These are phyloP conservation scores for Verticillium nubilum DNA, from an alignment of 2,329 filamentous ascomycete genomes.

Conservation along the genomic window DNA sequence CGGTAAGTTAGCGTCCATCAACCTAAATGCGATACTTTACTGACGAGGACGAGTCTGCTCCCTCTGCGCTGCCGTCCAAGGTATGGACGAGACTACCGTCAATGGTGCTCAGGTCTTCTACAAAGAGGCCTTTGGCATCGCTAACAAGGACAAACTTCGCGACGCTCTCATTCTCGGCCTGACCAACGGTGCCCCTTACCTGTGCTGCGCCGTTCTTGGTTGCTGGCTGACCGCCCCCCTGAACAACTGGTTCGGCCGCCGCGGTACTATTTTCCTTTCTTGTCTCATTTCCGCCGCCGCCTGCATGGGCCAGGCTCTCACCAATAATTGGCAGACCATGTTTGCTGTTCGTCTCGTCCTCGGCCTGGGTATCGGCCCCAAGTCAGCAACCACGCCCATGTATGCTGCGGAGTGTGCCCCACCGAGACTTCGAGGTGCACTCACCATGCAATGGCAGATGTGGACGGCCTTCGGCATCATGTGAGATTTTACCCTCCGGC, in stretches of 20 bases:
- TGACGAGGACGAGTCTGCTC: conserved; percentile 43
- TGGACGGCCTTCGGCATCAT: conserved; percentile 50
- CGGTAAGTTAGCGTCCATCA: conserved; percentile 24
- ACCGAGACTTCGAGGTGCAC: conserved; percentile 56
- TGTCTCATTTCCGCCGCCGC: conserved; percentile 55
- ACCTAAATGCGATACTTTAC: not conserved
- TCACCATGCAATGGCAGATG: conserved; percentile 70
- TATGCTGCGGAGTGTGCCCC: conserved; percentile 66
- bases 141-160: conserved; percentile 36
- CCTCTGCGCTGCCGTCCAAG: conserved; percentile 65
- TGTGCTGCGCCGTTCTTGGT: conserved; percentile 62
- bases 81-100: conserved; percentile 65
- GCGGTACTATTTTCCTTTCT: conserved; percentile 66
- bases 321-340: conserved; percentile 56
- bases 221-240: conserved; percentile 72
- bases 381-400: conserved; percentile 63
- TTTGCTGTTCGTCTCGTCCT: conserved; percentile 66
- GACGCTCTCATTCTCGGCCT: conserved; percentile 55
- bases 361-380: conserved; percentile 66
- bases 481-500: conserved; percentile 6
- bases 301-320: conserved; percentile 45
- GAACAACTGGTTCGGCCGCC: conserved; percentile 64
- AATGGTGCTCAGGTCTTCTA: conserved; percentile 66
- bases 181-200: conserved; percentile 55
- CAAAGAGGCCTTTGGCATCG: conserved; percentile 54